Evolutionary conservation across 768 basidiomycete genomes (phyloP).

Genomic region (Ephemerocybe angulata): DNA sequence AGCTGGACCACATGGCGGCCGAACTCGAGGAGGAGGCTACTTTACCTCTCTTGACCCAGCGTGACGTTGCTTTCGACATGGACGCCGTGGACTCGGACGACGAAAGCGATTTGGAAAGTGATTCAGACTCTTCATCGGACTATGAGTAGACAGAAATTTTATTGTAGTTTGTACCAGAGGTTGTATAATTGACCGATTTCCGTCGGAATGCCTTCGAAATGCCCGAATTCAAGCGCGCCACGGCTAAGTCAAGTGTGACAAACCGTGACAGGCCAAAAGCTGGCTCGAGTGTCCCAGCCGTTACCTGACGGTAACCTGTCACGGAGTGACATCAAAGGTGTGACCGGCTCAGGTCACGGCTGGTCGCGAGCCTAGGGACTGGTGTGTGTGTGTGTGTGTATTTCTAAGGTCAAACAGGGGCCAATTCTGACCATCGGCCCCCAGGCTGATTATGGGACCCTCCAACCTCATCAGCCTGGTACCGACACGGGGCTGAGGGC

Average conservation of each 20-base stretch:
- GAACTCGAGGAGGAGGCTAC: background rate
- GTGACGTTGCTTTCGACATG: slow-evolving; percentile 1
- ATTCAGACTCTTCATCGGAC: background rate
- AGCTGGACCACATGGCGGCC: background rate
- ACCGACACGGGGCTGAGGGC: no score
- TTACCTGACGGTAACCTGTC: slow-evolving; percentile 5
- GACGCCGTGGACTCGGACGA: background rate
- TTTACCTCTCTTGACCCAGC: background rate
- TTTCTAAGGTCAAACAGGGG: no score
- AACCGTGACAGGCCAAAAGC: slow-evolving; percentile 15
- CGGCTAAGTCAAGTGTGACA: slow-evolving; percentile 19
- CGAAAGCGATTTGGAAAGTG: background rate
- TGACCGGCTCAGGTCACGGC: background rate
- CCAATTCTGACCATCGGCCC: no score
- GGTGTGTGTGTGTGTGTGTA: no score
- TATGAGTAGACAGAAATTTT: background rate
- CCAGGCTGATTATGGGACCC: no score
- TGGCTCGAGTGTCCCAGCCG: slow-evolving; percentile 14
- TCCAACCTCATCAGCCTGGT: no score
- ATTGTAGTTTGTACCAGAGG: no score
- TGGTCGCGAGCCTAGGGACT: slow-evolving; percentile 5
- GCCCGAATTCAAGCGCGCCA: slow-evolving; percentile 2
- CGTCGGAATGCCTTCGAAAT: background rate
- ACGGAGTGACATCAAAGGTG: background rate
- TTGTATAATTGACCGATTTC: background rate